phyloP scores from a whole-genome alignment of 2,329 filamentous ascomycete species.

The Neurospora crassa region DNA sequence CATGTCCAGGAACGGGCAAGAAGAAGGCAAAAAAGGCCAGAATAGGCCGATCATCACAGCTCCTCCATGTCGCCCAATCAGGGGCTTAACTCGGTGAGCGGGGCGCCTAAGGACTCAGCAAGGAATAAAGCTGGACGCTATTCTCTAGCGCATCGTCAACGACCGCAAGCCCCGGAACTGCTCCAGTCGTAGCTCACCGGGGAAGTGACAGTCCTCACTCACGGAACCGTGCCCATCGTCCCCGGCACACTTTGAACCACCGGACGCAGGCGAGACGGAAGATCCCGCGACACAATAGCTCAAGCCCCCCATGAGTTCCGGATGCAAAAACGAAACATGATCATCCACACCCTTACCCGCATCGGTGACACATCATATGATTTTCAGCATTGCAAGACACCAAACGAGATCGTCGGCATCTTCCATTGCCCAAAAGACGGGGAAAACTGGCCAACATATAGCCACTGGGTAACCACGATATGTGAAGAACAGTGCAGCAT shows the following conservation, averaged over 20 bases:
- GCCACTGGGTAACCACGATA: not conserved
- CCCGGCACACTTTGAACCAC: not conserved
- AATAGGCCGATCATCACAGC: not conserved
- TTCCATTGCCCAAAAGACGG: not conserved
- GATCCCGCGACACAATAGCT: not conserved
- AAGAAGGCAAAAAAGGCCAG: not conserved
- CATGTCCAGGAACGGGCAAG: not conserved
- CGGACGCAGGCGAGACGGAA: not conserved
- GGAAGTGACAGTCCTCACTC: not conserved
- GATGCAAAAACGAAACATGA: not conserved
- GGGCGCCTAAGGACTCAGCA: not conserved
- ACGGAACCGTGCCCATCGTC: not conserved
- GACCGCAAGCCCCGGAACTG: not conserved
- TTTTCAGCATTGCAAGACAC: not conserved
- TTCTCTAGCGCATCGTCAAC: not conserved
- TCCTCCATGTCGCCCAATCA: not conserved
- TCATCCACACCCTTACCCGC: not conserved
- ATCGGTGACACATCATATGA: not conserved
- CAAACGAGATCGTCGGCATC: not conserved
- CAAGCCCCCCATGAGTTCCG: not conserved
- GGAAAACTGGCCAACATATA: not conserved
- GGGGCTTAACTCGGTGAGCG: not conserved
- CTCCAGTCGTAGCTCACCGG: not conserved
- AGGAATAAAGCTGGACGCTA: not conserved
- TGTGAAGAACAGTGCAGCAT: not conserved